These are phyloP conservation scores for Solanum commersonii DNA, from an alignment of 257 asterid species.

Conservation along the genomic window DNA sequence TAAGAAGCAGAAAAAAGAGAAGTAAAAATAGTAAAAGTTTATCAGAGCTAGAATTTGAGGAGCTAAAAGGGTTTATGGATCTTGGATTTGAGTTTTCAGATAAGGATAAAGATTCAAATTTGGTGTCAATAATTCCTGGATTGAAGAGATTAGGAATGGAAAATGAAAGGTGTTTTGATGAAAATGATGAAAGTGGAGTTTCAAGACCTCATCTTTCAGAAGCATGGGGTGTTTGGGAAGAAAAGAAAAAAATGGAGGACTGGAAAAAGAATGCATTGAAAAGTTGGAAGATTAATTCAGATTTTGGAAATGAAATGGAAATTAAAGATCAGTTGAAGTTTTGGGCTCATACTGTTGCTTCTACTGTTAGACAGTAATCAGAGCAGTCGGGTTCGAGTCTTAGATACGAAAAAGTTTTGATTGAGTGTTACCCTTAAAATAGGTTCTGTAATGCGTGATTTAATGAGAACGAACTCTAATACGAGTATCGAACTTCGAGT, in stretches of 20 bases:
- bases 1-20: not conserved
- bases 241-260: not conserved
- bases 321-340: conserved; percentile 50
- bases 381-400: not conserved
- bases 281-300: conserved; percentile 39
- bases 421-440: not conserved
- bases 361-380: conserved; percentile 27
- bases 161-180: not conserved
- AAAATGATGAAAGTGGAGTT: not conserved
- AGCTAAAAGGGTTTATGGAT: conserved; percentile 78
- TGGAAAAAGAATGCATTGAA: not conserved
- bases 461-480: not conserved
- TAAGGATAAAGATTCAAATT: conserved; percentile 34
- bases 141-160: conserved; percentile 32
- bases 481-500: not conserved
- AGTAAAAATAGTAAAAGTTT: conserved; percentile 32
- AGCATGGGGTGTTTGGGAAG: conserved; percentile 36
- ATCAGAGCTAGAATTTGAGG: conserved; percentile 65
- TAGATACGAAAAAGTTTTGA: too few species aligned
- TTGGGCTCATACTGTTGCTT: conserved; percentile 82
- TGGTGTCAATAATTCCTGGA: conserved; percentile 58
- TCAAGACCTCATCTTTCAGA: conserved; percentile 46
- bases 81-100: conserved; percentile 68
- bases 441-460: too few species aligned
- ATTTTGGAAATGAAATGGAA: conserved; percentile 42